Conservation (phyloP, 345 rosid species). For the Lumnitzera racemosa region DNA sequence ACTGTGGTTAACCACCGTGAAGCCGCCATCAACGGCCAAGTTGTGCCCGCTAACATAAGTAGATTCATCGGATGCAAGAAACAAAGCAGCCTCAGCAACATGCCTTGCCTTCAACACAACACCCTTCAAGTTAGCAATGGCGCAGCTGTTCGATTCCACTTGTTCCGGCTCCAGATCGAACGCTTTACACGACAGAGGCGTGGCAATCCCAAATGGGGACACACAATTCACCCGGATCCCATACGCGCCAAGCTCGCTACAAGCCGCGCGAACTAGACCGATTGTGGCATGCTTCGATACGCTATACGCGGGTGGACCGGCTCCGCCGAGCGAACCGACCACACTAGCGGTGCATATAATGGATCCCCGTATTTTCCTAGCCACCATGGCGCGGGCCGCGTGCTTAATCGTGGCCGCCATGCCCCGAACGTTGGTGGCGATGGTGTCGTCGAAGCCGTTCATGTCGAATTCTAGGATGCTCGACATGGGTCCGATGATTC, state of each 20-base stretch:
- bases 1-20: conserved; percentile 43
- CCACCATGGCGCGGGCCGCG: conserved; percentile 77
- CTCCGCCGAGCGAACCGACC: conserved; percentile 46
- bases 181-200: conserved; percentile 59
- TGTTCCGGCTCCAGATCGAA: conserved; percentile 34
- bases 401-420: conserved; percentile 73
- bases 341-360: conserved; percentile 75
- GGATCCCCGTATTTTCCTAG: conserved; percentile 53
- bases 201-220: conserved; percentile 79
- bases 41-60: conserved; percentile 80
- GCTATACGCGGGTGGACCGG: conserved; percentile 72
- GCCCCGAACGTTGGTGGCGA: conserved; percentile 71
- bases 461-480: conserved; percentile 61
- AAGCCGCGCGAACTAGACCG: conserved; percentile 65
- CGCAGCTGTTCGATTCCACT: conserved; percentile 40
- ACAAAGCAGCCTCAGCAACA: conserved; percentile 77
- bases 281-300: conserved; percentile 72
- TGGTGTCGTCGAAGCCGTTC: conserved; percentile 38
- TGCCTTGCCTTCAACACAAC: conserved; percentile 59
- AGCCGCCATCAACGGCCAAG: conserved; percentile 81
- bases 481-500: conserved; percentile 48
- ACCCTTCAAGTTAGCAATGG: conserved; percentile 54
- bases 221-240: conserved; percentile 87
- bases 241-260: conserved; percentile 63
- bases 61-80: conserved; percentile 84